phyloP scores from a whole-genome alignment of 2,329 filamentous ascomycete species.

The Cordyceps sp. region DNA sequence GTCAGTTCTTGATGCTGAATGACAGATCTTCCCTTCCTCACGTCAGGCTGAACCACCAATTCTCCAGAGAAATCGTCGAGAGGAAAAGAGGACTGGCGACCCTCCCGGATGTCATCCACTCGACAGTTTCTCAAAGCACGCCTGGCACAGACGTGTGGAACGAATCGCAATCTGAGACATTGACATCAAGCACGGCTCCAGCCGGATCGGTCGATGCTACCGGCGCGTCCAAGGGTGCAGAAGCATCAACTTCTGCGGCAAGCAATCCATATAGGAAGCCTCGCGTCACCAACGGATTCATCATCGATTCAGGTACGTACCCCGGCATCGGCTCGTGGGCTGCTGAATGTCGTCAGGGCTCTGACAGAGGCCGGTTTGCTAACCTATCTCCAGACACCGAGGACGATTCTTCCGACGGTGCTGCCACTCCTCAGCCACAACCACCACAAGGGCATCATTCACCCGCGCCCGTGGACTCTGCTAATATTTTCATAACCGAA shows the following conservation, averaged over 20 bases:
- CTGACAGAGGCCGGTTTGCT: too few species aligned
- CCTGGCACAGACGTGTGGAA: neutral
- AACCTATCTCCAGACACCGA: too few species aligned
- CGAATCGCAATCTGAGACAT: too few species aligned
- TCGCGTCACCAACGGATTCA: neutral
- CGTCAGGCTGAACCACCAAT: constrained; percentile 35
- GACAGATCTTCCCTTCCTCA: constrained; percentile 26
- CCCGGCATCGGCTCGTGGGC: too few species aligned
- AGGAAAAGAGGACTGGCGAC: constrained; percentile 35
- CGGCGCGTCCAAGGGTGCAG: neutral
- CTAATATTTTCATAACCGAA: too few species aligned
- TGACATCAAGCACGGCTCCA: neutral
- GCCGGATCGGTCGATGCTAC: neutral
- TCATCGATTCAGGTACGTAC: neutral
- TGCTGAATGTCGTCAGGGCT: too few species aligned
- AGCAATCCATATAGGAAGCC: too few species aligned
- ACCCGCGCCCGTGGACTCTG: too few species aligned
- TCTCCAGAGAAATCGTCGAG: constrained; percentile 40
- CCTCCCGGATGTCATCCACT: constrained; percentile 38
- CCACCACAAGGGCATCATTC: too few species aligned
- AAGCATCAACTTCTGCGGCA: too few species aligned
- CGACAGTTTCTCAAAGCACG: constrained; percentile 28
- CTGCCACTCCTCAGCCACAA: too few species aligned
- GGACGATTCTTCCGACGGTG: too few species aligned
- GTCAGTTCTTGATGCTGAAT: constrained; percentile 26